Evolutionary conservation across 1,284 basidiomycete genomes (phyloP), one percentile per base, ranked within the genome.

Genomic region (Apiotrichum brassicae): DNA sequence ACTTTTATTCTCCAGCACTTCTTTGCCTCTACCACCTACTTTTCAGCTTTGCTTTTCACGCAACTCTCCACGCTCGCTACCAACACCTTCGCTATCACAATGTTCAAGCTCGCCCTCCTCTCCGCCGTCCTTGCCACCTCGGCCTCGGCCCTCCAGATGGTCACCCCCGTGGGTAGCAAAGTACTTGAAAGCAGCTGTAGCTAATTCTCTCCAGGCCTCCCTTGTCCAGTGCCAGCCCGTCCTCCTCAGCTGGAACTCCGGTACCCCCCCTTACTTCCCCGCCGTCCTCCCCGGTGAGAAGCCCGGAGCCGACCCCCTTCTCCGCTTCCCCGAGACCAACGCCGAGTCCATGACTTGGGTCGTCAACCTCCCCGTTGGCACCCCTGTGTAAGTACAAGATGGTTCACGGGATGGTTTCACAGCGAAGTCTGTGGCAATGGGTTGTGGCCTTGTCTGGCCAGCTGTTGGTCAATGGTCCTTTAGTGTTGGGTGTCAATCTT

Each of bases 231-330:
- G 70, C 56, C 64, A 68, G 59, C 70, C 72, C 19, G 56, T 57
- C 39, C 55, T 54, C 28, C 57, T 87, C 54, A 69, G 66, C 7
- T 89, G 82, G 81, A 44, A 59, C 24, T 80, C 74, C 25, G 83
- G 84, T 37, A 51, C 57, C 0, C 20, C 46, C 6, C 86, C 86
- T 0, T 89, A 80, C 75, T 89, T 76, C 72, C 54, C 86, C 53
- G 75, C 80, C 24, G 62, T 86, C 54, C 65, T 86, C 46, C 86
- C 85, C 44, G 83, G 83, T 81, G 82, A 80, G 41, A 80, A 87
- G 60, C 59, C 78, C 3, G 44, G 68, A 14, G 82, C 80, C 2
- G 19, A 76, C 46, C 71, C 85, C 28, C 49, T 59, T 25, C 35
- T 45, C 14, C 19, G 22, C 23, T 58, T 49, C 24, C 25, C 25